Evolutionary conservation across 192 early-diverging fungal genomes (phyloP).

Genomic region (Coemansia reversa): DNA sequence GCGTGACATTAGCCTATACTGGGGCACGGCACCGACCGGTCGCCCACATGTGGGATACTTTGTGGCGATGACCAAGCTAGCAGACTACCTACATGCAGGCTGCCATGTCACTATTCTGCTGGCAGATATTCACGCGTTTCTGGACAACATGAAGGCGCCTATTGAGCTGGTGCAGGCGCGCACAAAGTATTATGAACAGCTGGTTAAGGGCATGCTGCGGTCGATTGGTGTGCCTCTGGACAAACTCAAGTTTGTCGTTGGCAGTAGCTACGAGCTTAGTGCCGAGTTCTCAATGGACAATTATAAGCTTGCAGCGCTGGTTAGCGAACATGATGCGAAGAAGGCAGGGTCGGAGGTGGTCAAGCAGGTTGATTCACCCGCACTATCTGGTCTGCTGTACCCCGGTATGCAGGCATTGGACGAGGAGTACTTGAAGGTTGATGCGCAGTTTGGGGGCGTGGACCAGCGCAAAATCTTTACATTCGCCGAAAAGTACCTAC

Average conservation of each 20-base stretch:
- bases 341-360: constrained; percentile 99
- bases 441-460: constrained; percentile 95
- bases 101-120: constrained; percentile 88
- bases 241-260: constrained; percentile 87
- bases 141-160: constrained; percentile 98
- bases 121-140: constrained; percentile 96
- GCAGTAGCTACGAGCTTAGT: constrained; percentile 87
- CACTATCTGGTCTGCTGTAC: constrained; percentile 94
- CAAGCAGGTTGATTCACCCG: constrained; percentile 87
- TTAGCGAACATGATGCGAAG: constrained; percentile 94
- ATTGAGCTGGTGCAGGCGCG: constrained; percentile 85
- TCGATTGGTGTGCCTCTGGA: constrained; percentile 94
- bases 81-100: constrained; percentile 90
- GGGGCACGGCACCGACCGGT: constrained; percentile 97
- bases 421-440: constrained; percentile 93
- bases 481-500: constrained; percentile 94
- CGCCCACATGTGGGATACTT: constrained; percentile 97
- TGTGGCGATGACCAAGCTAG: constrained; percentile 96
- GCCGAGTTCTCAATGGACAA: constrained; percentile 88
- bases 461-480: constrained; percentile 99
- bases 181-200: constrained; percentile 89
- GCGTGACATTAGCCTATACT: constrained; percentile 92
- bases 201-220: constrained; percentile 83
- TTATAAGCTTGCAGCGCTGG: constrained; percentile 78
- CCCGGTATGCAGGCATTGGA: constrained; percentile 97